Percentiles rank a stretch among this genome's conserved stretches.
Evolutionary conservation across 192 early-diverging fungal genomes (phyloP).

Genomic region (Mortierella alpina): DNA sequence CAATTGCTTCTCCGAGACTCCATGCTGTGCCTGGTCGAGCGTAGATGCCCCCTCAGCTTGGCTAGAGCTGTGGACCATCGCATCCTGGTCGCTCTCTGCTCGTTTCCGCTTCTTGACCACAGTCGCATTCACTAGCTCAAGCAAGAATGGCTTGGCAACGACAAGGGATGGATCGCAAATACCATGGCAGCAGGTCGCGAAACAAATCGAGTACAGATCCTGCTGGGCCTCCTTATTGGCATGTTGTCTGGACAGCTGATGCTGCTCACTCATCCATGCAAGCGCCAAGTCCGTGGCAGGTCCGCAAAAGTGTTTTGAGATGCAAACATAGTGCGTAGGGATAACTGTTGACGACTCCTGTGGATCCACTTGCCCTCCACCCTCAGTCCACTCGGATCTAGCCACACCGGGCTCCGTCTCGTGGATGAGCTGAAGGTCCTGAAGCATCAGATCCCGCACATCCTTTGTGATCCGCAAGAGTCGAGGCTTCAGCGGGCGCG

Average conservation of each 20-base stretch:
- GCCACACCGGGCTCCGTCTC: slow-evolving; percentile 34
- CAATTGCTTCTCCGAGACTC: slow-evolving; percentile 21
- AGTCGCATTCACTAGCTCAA: slow-evolving; percentile 20
- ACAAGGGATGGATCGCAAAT: slow-evolving; percentile 39
- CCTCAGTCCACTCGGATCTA: slow-evolving; percentile 31
- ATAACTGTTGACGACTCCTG: slow-evolving; percentile 1
- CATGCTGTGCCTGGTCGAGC: neutral
- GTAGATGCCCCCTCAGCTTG: neutral
- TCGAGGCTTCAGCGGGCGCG: slow-evolving; percentile 39
- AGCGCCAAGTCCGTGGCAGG: slow-evolving; percentile 41
- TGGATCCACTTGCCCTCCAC: slow-evolving; percentile 19
- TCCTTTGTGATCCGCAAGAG: slow-evolving; percentile 48
- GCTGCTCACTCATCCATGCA: slow-evolving; percentile 26
- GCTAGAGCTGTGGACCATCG: neutral
- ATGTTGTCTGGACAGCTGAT: neutral
- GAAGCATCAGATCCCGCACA: slow-evolving; percentile 21
- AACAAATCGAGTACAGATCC: slow-evolving; percentile 45
- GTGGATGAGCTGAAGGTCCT: slow-evolving; percentile 44
- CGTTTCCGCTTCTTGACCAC: slow-evolving; percentile 36
- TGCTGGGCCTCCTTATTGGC: neutral
- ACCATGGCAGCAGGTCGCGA: slow-evolving; percentile 52
- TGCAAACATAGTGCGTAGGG: slow-evolving; percentile 42
- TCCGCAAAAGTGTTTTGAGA: slow-evolving; percentile 52
- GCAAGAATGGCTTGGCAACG: slow-evolving; percentile 30
- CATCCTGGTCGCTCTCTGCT: slow-evolving; percentile 1